These are phyloP conservation scores for Mimosa pudica DNA, from an alignment of 306 rosid species.

Conservation along the genomic window DNA sequence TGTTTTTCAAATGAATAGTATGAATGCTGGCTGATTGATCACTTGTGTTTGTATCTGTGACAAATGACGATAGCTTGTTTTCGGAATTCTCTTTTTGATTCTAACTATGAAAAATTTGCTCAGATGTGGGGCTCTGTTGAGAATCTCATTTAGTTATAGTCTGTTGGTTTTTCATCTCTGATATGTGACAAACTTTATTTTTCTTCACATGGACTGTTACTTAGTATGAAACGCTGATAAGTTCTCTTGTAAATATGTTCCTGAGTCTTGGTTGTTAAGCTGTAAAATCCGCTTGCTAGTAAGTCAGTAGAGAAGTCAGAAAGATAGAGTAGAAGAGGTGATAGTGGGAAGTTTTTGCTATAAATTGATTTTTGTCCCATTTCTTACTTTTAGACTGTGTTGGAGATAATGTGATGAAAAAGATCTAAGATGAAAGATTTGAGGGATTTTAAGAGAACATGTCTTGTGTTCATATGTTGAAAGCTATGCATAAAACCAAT, in stretches of 20 bases:
- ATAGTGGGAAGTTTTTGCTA: conserved; percentile 13
- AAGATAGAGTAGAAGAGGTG: background rate
- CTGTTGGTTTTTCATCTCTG: conserved; percentile 14
- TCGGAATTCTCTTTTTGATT: background rate
- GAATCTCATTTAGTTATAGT: background rate
- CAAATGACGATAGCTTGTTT: background rate
- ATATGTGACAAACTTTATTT: conserved; percentile 2
- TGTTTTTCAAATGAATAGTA: background rate
- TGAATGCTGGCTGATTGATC: conserved; percentile 1
- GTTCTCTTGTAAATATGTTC: background rate
- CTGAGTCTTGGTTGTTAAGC: background rate
- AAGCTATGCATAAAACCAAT: background rate
- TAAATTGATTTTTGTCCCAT: conserved; percentile 2
- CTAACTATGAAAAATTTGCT: background rate
- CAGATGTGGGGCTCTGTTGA: background rate
- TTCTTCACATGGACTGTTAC: background rate
- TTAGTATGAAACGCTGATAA: background rate
- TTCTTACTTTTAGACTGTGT: background rate
- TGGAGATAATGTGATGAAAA: conserved; percentile 10
- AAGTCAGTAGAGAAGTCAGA: background rate
- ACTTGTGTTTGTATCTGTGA: conserved; percentile 17
- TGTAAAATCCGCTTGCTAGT: background rate
- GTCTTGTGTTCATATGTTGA: background rate
- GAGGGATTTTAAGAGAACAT: conserved; percentile 12
- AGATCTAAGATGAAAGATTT: conserved; percentile 16